Base-by-base conservation (phyloP, 2,329 filamentous ascomycete species). In the Thelonectria blattea region DNA sequence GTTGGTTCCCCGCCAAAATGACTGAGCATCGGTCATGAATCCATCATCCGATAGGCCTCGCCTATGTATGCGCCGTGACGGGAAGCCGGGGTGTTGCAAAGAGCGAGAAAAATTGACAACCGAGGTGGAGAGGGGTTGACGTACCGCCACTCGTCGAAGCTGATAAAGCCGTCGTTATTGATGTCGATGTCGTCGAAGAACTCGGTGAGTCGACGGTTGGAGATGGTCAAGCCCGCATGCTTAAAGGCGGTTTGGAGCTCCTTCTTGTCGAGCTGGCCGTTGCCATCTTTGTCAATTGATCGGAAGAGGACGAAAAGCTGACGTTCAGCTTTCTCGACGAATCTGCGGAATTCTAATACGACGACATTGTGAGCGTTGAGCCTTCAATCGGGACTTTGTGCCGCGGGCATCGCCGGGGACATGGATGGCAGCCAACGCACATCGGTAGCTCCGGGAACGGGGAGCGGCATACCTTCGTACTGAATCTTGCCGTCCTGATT, bases 121-220 rank as follows among this genome's bases (percentile, higher is more conserved):
- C 34, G 27, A 32, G 49, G 27, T n/a, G 18, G 34, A 9, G 8
- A 62, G 59, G 27, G 46, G 22, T 53, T n/a, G 59, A 81, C 89
- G 78, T 87, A 97, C 94, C 94, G 89, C 95, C 95, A 98, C 83
- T 99, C 95, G 67, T 92, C 88, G 77, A 96, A 98, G 64, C 85
- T 93, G 68, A 98, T 96, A 65, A 81, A 87, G 49, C 93, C 93
- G 75, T 99, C 93, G 68, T 89, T 86, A 78, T 99, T 94, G 73
- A 86, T 84, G 75, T 99, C 95, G 70, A 99, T 90, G 74, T 97
- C 90, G 65, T 85, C 80, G 74, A 99, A 97, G 80, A 99, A 98
- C 64, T 88, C 85, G 65, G 92, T 86, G 47, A 99, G 80, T 72
- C 92, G 91, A 56, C 88, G 85, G 67, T 83, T 88, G 20, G 93